Evolutionary conservation across 371 early-diverging fungal species (phyloP), one percentile per base, ranked within the genome.

Genomic region (Apophysomyces sp.): DNA sequence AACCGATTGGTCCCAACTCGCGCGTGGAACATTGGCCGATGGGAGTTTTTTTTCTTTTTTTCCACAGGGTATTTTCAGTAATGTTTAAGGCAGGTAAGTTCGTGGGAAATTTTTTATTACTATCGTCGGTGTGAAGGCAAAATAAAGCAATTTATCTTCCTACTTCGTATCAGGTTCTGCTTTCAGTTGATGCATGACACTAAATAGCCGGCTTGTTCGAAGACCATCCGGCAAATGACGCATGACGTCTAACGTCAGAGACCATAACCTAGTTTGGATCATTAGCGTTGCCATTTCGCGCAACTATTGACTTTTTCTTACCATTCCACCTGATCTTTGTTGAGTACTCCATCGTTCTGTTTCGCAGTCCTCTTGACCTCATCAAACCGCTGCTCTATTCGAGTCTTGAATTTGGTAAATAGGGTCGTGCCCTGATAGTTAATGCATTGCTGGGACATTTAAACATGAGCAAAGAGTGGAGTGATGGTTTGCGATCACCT

Each of bases 331-430:
- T 44, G 49, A 21, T 44, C 49, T 21, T 44, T 16, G 18, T n/a
- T 44, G 3, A 44, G 21, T 16, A 44, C 21, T 3, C 18, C 21
- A 0, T 21, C 21, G 11, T 44, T 44, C 21, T 44, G 49, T 21
- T 36, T 34, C 21, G 36, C 61, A 58, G 56, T 56, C 58, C 30
- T 58, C 57, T 81, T 82, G 52, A 82, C 68, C 7, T 65, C 62
- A 54, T 77, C 78, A 55, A 84, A 84, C 12, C 71, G 68, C 40
- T 67, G 61, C 55, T 84, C 81, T n/a, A 84, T 76, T 1, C 75
- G 65, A 6, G 67, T 58, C 32, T 72, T 76, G 65, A 73, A 81
- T 61, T 79, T 72, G 0, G 71, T 41, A 61, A 77, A 77, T 32
- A 53, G 61, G n/a, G 49, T 44, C 2, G 65, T 72, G 37, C 79